Conservation (phyloP, 2,329 filamentous ascomycete genomes). For the Microcyclospora pomicola region DNA sequence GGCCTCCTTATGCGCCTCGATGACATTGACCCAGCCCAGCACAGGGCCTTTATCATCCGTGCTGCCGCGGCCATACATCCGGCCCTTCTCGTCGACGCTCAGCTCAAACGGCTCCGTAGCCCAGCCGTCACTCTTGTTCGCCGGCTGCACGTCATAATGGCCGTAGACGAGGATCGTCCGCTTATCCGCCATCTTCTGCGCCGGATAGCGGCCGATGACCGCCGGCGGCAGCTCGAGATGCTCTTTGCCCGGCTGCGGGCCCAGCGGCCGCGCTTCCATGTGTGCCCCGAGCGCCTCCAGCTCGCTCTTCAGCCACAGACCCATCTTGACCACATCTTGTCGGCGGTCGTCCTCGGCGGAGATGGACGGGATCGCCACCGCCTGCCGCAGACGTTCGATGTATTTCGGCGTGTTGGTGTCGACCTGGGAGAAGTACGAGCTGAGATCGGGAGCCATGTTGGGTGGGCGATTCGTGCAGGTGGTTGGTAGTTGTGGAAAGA, state of each 20-base stretch:
- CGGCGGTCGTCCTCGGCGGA: conserved; percentile 82
- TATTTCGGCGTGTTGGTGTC: conserved; percentile 66
- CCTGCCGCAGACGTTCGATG: conserved; percentile 78
- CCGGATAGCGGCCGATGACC: conserved; percentile 67
- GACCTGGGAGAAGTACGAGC: conserved; percentile 86
- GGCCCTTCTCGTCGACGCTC: conserved; percentile 72
- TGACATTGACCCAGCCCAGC: conserved; percentile 92
- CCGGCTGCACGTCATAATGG: conserved; percentile 97
- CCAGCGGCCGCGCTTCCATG: conserved; percentile 74
- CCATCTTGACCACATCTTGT: conserved; percentile 92
- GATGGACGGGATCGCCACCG: conserved; percentile 91
- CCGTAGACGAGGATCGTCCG: conserved; percentile 92
- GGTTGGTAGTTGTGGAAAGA: too few relatives aligned
- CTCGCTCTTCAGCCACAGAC: conserved; percentile 73
- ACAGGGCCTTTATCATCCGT: conserved; percentile 98
- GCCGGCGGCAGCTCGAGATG: conserved; percentile 85
- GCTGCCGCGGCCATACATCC: conserved; percentile 91
- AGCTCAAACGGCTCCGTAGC: conserved; percentile 86
- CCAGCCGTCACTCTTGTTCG: conserved; percentile 88
- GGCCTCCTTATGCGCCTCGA: conserved; percentile 93
- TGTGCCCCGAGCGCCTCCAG: conserved; percentile 71
- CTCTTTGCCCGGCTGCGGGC: conserved; percentile 84
- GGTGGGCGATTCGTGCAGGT: conserved; percentile 9
- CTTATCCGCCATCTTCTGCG: conserved; percentile 77
- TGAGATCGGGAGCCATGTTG: conserved; percentile 74